Base-by-base conservation (phyloP, 2,329 filamentous ascomycete genomes). In the Diplodia corticola region DNA sequence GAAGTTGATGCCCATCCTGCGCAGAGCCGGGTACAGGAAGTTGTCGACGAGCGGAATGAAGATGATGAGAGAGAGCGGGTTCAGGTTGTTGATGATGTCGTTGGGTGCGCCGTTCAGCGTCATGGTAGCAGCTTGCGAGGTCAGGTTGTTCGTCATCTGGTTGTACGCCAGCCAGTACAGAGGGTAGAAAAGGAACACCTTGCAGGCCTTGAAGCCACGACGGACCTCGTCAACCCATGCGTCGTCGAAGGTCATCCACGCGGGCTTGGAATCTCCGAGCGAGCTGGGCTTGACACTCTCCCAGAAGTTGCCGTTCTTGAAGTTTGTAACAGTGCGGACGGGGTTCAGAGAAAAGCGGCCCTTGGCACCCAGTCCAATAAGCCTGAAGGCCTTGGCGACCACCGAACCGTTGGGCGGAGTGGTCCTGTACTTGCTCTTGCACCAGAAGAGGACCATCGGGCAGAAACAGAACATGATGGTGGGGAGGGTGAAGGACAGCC, bases 241-340 rank as follows among this genome's bases (percentile, higher is more conserved):
- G 70, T 94, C 91, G 69, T 94, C 91, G 71, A 92, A 93, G 0
- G 88, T 90, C 89, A 93, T 93, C 90, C 90, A 93, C 0, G 65
- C 48, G 0, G 90, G 90, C 64, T 88, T 87, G 69, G 82, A 75
- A 1, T 76, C 76, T 44, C 83, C 79, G 10, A 91, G 81, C 40
- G 82, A 80, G 74, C 87, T 90, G 3, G 90, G 90, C 79, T 91
- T 91, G 67, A 87, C 86, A 4, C 81, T 74, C 28, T 91, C 86
- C 87, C 89, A 92, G 78, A 91, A 84, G 17, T 81, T 80, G 6
- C 81, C 80, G 63, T 82, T 80, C 68, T 86, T 82, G 71, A 89
- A 81, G 71, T 87, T 85, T 71, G 79, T 83, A 74, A 40, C 88
- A 20, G 86, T 89, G 24, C 75, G 78, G 50, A 87, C 78, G 2